Evolutionary conservation across 2,329 filamentous ascomycete genomes (phyloP), one percentile per base, ranked within the genome.

Genomic region (Aspergillus pseudonomiae): DNA sequence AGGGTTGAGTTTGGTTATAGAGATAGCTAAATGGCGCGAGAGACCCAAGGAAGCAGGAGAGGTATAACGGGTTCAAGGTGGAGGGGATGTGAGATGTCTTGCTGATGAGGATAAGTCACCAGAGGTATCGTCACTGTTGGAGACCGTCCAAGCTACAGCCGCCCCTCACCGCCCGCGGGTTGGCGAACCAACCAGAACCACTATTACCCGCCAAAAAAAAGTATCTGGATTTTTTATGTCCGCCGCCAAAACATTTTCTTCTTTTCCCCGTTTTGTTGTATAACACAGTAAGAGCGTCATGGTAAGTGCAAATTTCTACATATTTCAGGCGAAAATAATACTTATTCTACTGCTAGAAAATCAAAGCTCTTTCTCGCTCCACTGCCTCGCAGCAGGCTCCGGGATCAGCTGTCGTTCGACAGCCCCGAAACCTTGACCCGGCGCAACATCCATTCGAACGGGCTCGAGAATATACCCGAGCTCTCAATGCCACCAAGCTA

Each of bases 391-490:
- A 81, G 71, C 80, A 82, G 76, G 74, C 80, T 60, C 81, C 82
- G 53, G 82, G 82, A 63, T 78, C 81, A 45, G 74, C 75, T 68
- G 77, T 79, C 46, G 73, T 79, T 64, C 80, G 78, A 67, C 78
- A 83, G 68, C 79, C 78, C 77, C 77, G 79, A 68, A 81, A 84
- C 74, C 84, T 96, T 73, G 92, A 96, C 80, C 91, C 94, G 32
- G 89, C 91, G 48, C 86, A 94, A 64, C 93, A 97, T 80, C 94
- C 92, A 2, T 97, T 97, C 79, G 93, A 96, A 80, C 86, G 93
- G 73, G 94, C 94, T 54, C 85, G 93, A 78, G 94, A 97, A 81
- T 94, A 93, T 75, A 92, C 89, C 16, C 82, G 89, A 70, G 89
- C 90, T 12, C 82, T 92, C 65, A 91, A 93, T 86, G 94, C 94